Evolutionary conservation across 345 rosid genomes (phyloP).

Genomic region (Leavenworthia alabamica): DNA sequence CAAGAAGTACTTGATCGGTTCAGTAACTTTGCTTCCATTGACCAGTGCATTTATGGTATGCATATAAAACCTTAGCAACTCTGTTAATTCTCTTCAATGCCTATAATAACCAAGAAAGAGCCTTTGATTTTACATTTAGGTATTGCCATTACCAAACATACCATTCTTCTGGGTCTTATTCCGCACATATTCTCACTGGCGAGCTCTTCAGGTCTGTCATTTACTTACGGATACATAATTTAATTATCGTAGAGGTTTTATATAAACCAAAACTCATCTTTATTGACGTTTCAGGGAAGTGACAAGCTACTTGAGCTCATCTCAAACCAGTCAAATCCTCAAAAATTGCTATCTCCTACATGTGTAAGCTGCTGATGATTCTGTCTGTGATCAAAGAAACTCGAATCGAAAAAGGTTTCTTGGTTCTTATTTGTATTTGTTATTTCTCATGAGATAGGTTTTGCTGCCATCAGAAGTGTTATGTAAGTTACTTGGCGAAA

Average conservation of each 20-base stretch:
- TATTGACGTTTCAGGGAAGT: constrained; percentile 54
- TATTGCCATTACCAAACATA: constrained; percentile 81
- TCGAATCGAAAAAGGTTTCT: background rate
- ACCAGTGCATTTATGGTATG: constrained; percentile 68
- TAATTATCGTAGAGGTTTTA: background rate
- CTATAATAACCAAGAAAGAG: background rate
- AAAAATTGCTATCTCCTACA: constrained; percentile 21
- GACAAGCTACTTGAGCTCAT: constrained; percentile 78
- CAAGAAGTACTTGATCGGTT: constrained; percentile 70
- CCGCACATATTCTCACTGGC: constrained; percentile 90
- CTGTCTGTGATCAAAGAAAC: constrained; percentile 1
- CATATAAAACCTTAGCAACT: constrained; percentile 15
- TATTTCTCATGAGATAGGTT: constrained; percentile 35
- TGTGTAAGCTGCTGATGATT: constrained; percentile 41
- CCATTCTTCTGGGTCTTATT: constrained; percentile 93
- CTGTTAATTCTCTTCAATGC: background rate
- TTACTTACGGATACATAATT: background rate
- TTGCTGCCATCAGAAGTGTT: constrained; percentile 70
- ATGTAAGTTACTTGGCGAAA: constrained; percentile 34
- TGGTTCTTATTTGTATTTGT: background rate
- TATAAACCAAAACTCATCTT: background rate
- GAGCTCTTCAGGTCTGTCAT: constrained; percentile 69
- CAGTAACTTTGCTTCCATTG: constrained; percentile 79
- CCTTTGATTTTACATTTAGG: constrained; percentile 14
- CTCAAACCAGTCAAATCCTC: constrained; percentile 39